Conservation (phyloP, 2,329 filamentous ascomycete genomes). For the Colletotrichum sp. region DNA sequence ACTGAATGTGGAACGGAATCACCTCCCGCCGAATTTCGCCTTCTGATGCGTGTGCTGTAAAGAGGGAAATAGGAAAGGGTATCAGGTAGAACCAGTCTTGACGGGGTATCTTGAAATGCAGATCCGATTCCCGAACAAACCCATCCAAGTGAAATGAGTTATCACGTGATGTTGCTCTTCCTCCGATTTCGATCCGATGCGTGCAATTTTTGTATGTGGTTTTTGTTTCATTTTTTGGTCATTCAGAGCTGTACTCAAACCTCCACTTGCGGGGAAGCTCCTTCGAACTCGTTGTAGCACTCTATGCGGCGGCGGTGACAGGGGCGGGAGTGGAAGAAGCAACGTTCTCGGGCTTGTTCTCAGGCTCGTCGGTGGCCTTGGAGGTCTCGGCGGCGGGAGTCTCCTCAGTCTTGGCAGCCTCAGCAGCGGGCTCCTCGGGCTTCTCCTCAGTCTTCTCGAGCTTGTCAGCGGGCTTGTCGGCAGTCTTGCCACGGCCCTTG, state of each 20-base stretch:
- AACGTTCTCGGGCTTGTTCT: conserved; percentile 46
- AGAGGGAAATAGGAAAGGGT: conserved; percentile 29
- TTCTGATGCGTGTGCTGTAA: conserved; percentile 25
- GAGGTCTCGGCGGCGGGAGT: conserved; percentile 31
- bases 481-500: conserved; percentile 47
- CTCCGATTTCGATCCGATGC: conserved; percentile 17
- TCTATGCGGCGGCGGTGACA: conserved; percentile 59
- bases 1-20: conserved; percentile 14
- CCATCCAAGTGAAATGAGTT: conserved; percentile 18
- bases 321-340: conserved; percentile 44
- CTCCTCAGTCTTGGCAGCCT: conserved; percentile 31
- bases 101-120: conserved; percentile 65
- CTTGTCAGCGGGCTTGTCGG: conserved; percentile 42
- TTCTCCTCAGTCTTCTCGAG: conserved; percentile 25
- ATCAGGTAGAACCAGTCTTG: conserved; percentile 49
- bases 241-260: conserved; percentile 3
- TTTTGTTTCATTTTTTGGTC: background rate
- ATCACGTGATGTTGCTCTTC: conserved; percentile 18
- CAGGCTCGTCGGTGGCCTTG: conserved; percentile 37
- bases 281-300: background rate
- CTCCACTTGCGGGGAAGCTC: background rate
- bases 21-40: conserved; percentile 13
- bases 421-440: conserved; percentile 30
- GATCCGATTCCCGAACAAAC: conserved; percentile 54
- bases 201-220: background rate